A percentile compares a stretch with the other conserved stretches of the same genome.
These are phyloP conservation scores for Saposhnikovia divaricata DNA, from an alignment of 129 eudicot species.

Conservation along the genomic window DNA sequence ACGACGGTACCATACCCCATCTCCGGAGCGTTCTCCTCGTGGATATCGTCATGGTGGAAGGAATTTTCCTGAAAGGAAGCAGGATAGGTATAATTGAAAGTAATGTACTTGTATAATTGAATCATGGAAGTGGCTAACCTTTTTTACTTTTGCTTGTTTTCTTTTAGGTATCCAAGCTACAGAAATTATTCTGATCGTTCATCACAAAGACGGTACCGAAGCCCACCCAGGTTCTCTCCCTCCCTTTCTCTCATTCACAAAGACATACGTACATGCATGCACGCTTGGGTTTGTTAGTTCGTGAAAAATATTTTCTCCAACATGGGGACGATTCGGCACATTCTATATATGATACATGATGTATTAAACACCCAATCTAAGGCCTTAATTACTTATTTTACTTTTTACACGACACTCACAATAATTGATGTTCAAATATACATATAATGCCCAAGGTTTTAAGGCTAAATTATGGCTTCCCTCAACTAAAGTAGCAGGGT, in stretches of 20 bases:
- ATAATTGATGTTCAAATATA: neutral
- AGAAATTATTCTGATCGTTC: constrained; percentile 60
- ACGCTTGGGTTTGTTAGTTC: neutral
- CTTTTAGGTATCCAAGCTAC: constrained; percentile 56
- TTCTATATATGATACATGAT: neutral
- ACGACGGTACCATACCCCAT: constrained; percentile 74
- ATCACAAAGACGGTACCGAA: constrained; percentile 52
- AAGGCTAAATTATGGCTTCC: neutral
- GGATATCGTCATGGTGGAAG: constrained; percentile 57
- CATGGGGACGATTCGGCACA: neutral
- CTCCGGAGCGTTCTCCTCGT: constrained; percentile 63
- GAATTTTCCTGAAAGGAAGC: constrained; percentile 45
- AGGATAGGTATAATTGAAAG: constrained; percentile 44
- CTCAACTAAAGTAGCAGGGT: neutral
- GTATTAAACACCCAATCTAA: neutral
- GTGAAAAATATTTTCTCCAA: neutral
- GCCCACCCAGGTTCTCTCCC: constrained; percentile 75
- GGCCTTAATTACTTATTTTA: neutral
- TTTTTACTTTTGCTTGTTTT: constrained; percentile 4
- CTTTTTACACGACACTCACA: neutral
- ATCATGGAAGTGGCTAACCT: neutral
- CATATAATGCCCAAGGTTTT: neutral
- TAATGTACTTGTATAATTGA: neutral
- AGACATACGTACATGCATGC: neutral
- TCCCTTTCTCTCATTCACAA: neutral